Conservation (phyloP, 2,329 filamentous ascomycete genomes). For the Apiospora aurea region DNA sequence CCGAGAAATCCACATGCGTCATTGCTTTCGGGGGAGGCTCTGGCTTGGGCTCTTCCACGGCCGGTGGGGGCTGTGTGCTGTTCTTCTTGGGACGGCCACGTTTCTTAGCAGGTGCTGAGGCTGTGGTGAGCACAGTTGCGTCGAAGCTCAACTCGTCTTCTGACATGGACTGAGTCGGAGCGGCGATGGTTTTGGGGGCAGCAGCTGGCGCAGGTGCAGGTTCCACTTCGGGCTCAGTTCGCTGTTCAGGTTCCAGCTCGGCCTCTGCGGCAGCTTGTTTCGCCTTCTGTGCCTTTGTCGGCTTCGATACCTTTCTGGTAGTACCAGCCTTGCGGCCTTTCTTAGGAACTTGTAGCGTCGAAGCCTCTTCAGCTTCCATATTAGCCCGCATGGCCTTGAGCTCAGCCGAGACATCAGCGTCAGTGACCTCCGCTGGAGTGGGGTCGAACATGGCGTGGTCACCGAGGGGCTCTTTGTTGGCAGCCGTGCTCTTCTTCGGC, state of each 20-base stretch:
- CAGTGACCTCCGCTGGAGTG: constrained; percentile 50
- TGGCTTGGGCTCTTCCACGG: constrained; percentile 13
- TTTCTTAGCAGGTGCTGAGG: constrained; percentile 40
- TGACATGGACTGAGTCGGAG: constrained; percentile 33
- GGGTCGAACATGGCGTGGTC: constrained; percentile 63
- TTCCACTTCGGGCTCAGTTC: constrained; percentile 29
- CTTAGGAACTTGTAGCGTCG: constrained; percentile 56
- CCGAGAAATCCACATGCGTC: constrained; percentile 31
- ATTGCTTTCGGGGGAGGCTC: constrained; percentile 38
- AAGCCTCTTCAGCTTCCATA: constrained; percentile 50
- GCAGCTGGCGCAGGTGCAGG: constrained; percentile 32
- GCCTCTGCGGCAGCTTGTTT: constrained; percentile 32
- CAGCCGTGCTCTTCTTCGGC: constrained; percentile 33
- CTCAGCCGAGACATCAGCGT: constrained; percentile 59
- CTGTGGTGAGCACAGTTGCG: constrained; percentile 49
- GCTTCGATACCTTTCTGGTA: constrained; percentile 59
- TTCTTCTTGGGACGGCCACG: constrained; percentile 45
- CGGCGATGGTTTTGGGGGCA: constrained; percentile 26
- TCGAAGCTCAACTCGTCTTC: constrained; percentile 49
- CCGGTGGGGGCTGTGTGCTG: constrained; percentile 28
- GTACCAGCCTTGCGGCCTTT: constrained; percentile 59
- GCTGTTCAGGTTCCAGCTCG: constrained; percentile 30
- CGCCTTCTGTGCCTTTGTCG: constrained; percentile 52
- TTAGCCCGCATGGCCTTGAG: constrained; percentile 57
- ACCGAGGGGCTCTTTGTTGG: constrained; percentile 37